Base-by-base conservation (phyloP, 2,329 filamentous ascomycete species). In the Fusarium stilboides region DNA sequence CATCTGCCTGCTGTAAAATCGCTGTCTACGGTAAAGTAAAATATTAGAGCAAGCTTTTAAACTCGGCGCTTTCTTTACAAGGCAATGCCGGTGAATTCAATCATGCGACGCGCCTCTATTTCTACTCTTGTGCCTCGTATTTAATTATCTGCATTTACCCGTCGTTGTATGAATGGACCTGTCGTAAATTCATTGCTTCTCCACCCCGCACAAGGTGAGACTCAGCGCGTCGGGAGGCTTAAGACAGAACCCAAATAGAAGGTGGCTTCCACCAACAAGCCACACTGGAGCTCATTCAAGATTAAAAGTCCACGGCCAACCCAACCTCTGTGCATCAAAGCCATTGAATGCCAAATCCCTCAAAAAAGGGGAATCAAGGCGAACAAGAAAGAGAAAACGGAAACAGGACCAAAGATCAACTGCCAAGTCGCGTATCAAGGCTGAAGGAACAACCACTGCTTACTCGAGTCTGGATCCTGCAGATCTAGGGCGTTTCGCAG, bases 161-260 rank as follows among this genome's bases (percentile, higher is more conserved):
- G 20, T 19, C 28, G 28, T 31, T 10, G 28, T 10, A 31, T 31
- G 28, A 31, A 31, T 31, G 28, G 28, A 31, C 28, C 28, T 31
- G 28, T 43, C 36, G 39, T 60, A 17, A 42, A 33, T 19, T 22
- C 10, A 8, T 24, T 22, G 31, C 19, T 17, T 15, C 33, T 40
- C 20, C 13, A 13, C 22, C 17, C 42, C 43, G 19, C n/a, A 36
- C 20, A 34, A 19, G 59, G 15, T 54, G 46, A 65, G 19, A 65
- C 62, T 53, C 20, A n/a, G 26, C 20, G 26, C 33, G 62, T 44
- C 26, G 14, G 26, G 28, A 49, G 44, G 33, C 53, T 65, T 59
- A 40, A 65, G 46, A 65, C 62, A 65, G 31, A 60, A 60, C 39
- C 20, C 34, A 40, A 36, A 60, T 52, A 47, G 52, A 65, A 65